A percentile compares a stretch with the other conserved stretches of the same genome.
These are phyloP conservation scores for Suillus paluster DNA, from an alignment of 768 basidiomycete genomes.

Conservation along the genomic window DNA sequence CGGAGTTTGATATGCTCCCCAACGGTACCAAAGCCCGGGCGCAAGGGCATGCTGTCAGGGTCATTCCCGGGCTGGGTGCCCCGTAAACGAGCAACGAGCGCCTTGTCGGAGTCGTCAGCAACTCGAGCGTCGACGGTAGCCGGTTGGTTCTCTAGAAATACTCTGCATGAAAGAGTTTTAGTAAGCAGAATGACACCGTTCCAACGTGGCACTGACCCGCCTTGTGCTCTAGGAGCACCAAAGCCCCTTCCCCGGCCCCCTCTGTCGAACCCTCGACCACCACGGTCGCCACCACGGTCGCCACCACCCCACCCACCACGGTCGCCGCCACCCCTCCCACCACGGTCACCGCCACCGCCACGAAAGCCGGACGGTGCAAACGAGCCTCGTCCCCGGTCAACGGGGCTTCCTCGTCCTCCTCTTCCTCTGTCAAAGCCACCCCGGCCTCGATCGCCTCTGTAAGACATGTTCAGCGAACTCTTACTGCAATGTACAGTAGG, in stretches of 20 bases:
- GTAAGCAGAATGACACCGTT: not conserved
- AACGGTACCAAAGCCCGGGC: slow-evolving; percentile 50
- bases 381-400: not conserved
- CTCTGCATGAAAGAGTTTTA: slow-evolving; percentile 28
- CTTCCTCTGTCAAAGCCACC: slow-evolving; percentile 39
- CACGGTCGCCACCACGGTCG: slow-evolving; percentile 38
- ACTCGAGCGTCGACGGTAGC: slow-evolving; percentile 60
- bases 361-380: slow-evolving; percentile 1
- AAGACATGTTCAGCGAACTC: slow-evolving; percentile 46
- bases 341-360: slow-evolving; percentile 32
- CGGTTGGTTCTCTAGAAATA: slow-evolving; percentile 42
- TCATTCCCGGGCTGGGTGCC: slow-evolving; percentile 26
- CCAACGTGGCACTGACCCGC: slow-evolving; percentile 41
- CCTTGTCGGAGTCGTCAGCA: slow-evolving; percentile 46
- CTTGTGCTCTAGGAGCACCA: slow-evolving; percentile 37
- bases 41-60: slow-evolving; percentile 44
- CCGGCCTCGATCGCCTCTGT: slow-evolving; percentile 44
- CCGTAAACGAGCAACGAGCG: slow-evolving; percentile 43
- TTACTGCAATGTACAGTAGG: slow-evolving; percentile 63
- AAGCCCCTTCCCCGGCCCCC: slow-evolving; percentile 29
- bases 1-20: slow-evolving; percentile 52
- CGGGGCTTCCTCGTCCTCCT: slow-evolving; percentile 13
- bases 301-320: slow-evolving; percentile 35
- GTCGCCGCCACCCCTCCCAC: slow-evolving; percentile 28
- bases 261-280: slow-evolving; percentile 34